Percentiles rank a stretch among this genome's conserved stretches.
Conservation (phyloP, 1,139 yeast species). For the Meyerozyma smithsonii region DNA sequence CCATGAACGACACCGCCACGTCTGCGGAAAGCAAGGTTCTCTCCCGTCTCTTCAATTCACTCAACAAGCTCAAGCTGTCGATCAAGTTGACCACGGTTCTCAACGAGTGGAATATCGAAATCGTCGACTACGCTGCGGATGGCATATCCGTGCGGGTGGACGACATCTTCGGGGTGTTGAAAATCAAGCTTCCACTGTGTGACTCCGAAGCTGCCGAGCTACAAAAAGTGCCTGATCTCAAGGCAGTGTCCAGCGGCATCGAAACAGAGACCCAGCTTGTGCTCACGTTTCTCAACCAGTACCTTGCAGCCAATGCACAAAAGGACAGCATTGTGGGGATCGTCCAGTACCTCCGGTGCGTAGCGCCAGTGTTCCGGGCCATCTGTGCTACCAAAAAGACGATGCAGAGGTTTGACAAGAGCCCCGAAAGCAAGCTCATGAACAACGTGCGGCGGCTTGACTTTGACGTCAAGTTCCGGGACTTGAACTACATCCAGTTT, state of each 20-base stretch:
- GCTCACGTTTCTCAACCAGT: conserved; percentile 23
- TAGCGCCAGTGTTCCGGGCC: conserved; percentile 1
- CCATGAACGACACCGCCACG: neutral
- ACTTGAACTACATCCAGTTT: conserved; percentile 31
- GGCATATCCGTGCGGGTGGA: conserved; percentile 28
- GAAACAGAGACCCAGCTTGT: conserved; percentile 19
- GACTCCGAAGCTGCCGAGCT: neutral
- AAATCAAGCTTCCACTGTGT: conserved; percentile 21
- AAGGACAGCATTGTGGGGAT: conserved; percentile 1
- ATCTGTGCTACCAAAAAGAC: neutral
- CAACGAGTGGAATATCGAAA: conserved; percentile 22
- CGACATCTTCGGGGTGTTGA: conserved; percentile 20
- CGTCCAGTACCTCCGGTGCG: conserved; percentile 1
- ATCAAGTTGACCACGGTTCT: conserved; percentile 34
- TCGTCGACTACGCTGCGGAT: conserved; percentile 25
- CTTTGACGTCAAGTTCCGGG: conserved; percentile 30
- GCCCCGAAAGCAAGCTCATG: neutral
- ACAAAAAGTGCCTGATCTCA: no score
- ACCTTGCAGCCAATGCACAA: conserved; percentile 10
- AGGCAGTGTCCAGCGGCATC: neutral
- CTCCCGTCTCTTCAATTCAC: conserved; percentile 23
- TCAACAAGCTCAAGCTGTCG: conserved; percentile 29
- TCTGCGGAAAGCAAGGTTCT: conserved; percentile 14
- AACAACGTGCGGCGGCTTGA: conserved; percentile 6
- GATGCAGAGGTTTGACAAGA: neutral